Base-by-base conservation (phyloP, 2,329 filamentous ascomycete species). In the Fusarium hostae region DNA sequence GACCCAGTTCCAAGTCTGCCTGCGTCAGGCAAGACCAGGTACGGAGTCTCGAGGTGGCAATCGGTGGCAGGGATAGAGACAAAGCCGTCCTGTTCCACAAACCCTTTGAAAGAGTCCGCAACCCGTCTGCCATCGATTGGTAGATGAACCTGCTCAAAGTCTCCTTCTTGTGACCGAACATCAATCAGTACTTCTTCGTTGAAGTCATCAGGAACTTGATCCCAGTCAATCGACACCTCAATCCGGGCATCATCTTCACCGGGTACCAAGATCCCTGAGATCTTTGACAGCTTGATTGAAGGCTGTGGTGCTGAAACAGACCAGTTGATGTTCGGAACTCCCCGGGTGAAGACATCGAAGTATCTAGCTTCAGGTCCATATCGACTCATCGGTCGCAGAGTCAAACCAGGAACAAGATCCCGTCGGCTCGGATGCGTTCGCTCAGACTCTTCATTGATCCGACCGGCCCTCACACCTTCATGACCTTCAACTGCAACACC, bases 401-500 rank as follows among this genome's bases (percentile, higher is more conserved):
- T 84, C 6, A 92, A 82, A 28, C 91, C 90, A 1, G 90, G 89
- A 9, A 92, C 87, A 20, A 83, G 76, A 72, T 80, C 81, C 2
- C 71, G 70, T 47, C 64, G 78, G 68, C 63, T 84, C 56, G 76
- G 86, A 81, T 75, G 86, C 64, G 77, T 86, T 73, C 77, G 83
- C 13, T 89, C 84, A 9, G 85, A 86, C 18, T 87, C 88, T 61
- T 90, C 88, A 52, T 85, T 87, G 12, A 84, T 80, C 2, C 75
- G 63, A 0, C 81, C 81, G 0, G 80, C 78, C 1, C 81, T 72
- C 1, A 88, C 89, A 2, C 89, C 91, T 69, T 92, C 92, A 66
- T 85, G 87, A 2, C 88, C 90, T 76, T 93, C 90, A 3, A 92
- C 84, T 2, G 87, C 85, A 28, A 94, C 84, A 6, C 90, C 91